Percentiles rank a stretch among this genome's conserved stretches.
Evolutionary conservation across 1,284 basidiomycete genomes (phyloP).

Genomic region (Phaffia rhodozyma): DNA sequence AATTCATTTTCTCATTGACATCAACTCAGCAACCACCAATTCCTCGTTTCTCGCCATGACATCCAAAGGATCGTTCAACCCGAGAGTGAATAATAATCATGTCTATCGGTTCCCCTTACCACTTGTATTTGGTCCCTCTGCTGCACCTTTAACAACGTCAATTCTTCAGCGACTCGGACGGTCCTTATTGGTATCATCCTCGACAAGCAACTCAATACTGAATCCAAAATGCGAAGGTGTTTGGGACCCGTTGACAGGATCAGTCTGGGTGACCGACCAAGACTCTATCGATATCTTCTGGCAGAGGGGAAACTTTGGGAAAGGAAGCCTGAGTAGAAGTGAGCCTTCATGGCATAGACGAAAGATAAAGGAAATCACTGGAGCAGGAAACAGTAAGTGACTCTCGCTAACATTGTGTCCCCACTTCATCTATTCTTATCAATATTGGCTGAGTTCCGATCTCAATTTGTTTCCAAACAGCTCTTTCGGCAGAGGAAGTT

Average conservation of each 20-base stretch:
- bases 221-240: constrained; percentile 40
- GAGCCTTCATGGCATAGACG: constrained; percentile 85
- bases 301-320: constrained; percentile 90
- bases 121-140: too few species aligned
- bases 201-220: not conserved
- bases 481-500: constrained; percentile 53
- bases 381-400: constrained; percentile 38
- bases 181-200: not conserved
- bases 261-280: constrained; percentile 62
- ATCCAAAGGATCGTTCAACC: too few species aligned
- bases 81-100: too few species aligned
- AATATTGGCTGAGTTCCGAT: not conserved
- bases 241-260: constrained; percentile 58
- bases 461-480: constrained; percentile 18
- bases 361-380: constrained; percentile 51
- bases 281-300: constrained; percentile 61
- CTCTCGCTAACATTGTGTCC: not conserved
- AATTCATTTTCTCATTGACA: too few species aligned
- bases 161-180: not conserved
- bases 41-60: too few species aligned
- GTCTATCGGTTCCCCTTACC: too few species aligned
- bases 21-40: too few species aligned
- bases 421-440: not conserved
- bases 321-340: constrained; percentile 82
- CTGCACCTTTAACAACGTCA: too few species aligned